Evolutionary conservation across 2,329 filamentous ascomycete genomes (phyloP).

Genomic region (Fusarium liriodendri): DNA sequence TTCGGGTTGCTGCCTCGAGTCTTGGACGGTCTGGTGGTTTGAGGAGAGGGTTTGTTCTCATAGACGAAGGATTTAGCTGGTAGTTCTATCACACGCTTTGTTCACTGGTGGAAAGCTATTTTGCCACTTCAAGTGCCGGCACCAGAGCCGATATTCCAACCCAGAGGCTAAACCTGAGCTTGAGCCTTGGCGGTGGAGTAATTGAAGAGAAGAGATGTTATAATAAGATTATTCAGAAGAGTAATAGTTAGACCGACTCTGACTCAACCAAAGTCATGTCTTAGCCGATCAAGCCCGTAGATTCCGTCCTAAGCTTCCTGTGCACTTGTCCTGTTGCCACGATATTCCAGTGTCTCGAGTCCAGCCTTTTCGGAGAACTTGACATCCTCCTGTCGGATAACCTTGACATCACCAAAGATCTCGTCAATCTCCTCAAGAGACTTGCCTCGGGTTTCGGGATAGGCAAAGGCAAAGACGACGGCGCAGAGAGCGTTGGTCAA

Average conservation of each 20-base stretch:
- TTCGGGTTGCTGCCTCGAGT: slow-evolving; percentile 37
- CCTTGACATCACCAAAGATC: slow-evolving; percentile 53
- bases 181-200: neutral
- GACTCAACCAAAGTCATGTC: neutral
- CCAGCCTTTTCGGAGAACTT: slow-evolving; percentile 35
- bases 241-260: neutral
- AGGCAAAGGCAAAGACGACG: slow-evolving; percentile 49
- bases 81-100: slow-evolving; percentile 8
- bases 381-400: slow-evolving; percentile 37
- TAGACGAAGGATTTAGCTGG: slow-evolving; percentile 45
- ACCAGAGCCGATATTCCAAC: neutral
- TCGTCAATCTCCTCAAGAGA: slow-evolving; percentile 55
- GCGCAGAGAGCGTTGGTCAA: slow-evolving; percentile 53
- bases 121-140: neutral
- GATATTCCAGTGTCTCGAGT: slow-evolving; percentile 17
- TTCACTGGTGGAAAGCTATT: neutral
- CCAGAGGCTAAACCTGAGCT: neutral
- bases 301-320: neutral
- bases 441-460: slow-evolving; percentile 55
- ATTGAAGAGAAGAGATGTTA: neutral
- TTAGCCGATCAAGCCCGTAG: neutral
- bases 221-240: neutral
- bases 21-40: slow-evolving; percentile 29
- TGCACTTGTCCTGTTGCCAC: neutral
- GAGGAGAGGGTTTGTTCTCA: slow-evolving; percentile 37